These are phyloP conservation scores for Exophiala lecanii-corni DNA, from an alignment of 2,329 filamentous ascomycete genomes.

Conservation along the genomic window DNA sequence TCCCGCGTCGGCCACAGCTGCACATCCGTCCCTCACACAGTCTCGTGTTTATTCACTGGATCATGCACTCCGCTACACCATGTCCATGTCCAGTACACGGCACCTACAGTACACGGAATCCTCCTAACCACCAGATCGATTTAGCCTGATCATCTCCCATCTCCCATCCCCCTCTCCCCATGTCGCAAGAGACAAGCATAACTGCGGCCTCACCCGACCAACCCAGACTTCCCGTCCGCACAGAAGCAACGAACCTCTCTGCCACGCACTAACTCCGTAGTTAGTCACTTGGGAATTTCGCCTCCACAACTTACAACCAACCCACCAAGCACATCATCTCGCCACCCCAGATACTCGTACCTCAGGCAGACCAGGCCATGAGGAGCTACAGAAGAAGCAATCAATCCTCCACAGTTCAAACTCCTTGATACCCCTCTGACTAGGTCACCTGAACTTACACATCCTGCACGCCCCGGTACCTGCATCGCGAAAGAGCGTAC, in stretches of 20 bases:
- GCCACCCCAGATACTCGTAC: background rate
- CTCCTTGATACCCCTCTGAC: slow-evolving; percentile 14
- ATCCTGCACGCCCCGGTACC: slow-evolving; percentile 18
- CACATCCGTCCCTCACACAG: slow-evolving; percentile 1
- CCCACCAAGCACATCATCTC: slow-evolving; percentile 1
- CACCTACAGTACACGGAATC: slow-evolving; percentile 1
- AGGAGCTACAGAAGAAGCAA: slow-evolving; percentile 26
- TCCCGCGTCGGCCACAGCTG: slow-evolving; percentile 17
- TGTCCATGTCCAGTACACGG: no score
- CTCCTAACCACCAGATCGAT: slow-evolving; percentile 14
- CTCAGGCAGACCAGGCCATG: slow-evolving; percentile 21
- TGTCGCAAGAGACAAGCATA: slow-evolving; percentile 9
- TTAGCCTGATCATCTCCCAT: slow-evolving; percentile 15
- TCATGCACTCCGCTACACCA: slow-evolving; percentile 15
- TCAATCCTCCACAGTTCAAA: slow-evolving; percentile 10
- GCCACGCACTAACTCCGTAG: background rate
- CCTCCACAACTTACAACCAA: background rate
- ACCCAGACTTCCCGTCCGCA: slow-evolving; percentile 3
- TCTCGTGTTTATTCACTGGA: slow-evolving; percentile 9
- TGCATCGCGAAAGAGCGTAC: slow-evolving; percentile 22
- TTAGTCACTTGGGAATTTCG: background rate
- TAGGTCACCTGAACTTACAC: slow-evolving; percentile 21
- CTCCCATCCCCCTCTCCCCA: no score
- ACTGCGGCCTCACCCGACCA: slow-evolving; percentile 13
- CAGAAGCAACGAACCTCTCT: slow-evolving; percentile 13